Percentiles rank a stretch among this genome's conserved stretches.
Evolutionary conservation across 306 rosid species (phyloP).

Genomic region (Vigna angularis): DNA sequence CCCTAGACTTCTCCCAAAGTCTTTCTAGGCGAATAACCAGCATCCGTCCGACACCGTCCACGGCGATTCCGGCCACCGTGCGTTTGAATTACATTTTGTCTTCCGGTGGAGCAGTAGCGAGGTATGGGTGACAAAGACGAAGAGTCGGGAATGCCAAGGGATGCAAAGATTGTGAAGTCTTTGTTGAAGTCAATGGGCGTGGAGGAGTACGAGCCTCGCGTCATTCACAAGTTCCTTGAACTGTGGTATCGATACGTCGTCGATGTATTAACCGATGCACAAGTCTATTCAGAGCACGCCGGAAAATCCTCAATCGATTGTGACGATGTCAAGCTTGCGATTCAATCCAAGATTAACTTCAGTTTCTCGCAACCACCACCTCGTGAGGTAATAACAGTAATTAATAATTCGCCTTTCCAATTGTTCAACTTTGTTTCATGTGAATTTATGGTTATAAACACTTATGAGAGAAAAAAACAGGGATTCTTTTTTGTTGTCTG

Average conservation of each 20-base stretch:
- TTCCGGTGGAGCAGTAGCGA: background rate
- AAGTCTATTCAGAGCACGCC: conserved; percentile 93
- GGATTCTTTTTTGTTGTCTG: background rate
- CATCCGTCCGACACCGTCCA: background rate
- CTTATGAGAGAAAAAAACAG: background rate
- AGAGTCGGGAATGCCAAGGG: conserved; percentile 74
- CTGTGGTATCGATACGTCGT: conserved; percentile 93
- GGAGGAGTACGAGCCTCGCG: conserved; percentile 86
- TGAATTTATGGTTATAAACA: too few species aligned
- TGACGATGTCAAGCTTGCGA: conserved; percentile 91
- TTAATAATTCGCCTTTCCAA: background rate
- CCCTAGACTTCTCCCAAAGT: background rate
- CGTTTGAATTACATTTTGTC: background rate
- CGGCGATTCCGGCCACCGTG: conserved; percentile 17
- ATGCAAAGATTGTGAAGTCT: conserved; percentile 80
- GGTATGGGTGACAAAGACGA: conserved; percentile 80
- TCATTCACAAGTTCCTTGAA: conserved; percentile 85
- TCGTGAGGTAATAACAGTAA: conserved; percentile 69
- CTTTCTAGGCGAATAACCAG: background rate
- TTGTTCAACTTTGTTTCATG: background rate
- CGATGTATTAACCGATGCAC: conserved; percentile 87
- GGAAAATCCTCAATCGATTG: conserved; percentile 77
- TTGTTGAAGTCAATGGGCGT: conserved; percentile 90
- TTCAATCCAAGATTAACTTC: conserved; percentile 88
- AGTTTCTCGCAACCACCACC: conserved; percentile 99